Evolutionary conservation across 352 stramenopile genomes (phyloP).

Genomic region (Bremia lactucae): DNA sequence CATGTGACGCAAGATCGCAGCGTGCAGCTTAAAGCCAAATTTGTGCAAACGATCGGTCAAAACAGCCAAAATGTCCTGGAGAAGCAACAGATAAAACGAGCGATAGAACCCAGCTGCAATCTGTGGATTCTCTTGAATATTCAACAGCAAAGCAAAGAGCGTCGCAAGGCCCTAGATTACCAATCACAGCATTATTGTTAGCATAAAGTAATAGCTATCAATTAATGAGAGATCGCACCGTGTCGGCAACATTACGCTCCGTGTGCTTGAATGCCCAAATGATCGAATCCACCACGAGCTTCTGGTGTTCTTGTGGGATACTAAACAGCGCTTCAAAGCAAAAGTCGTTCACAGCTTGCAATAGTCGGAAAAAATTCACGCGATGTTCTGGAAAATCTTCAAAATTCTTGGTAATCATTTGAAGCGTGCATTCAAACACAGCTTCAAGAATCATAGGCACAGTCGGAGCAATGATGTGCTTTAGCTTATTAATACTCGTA

Average conservation of each 20-base stretch:
- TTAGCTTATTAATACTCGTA: constrained; percentile 95
- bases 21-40: constrained; percentile 97
- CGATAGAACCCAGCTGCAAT: constrained; percentile 97
- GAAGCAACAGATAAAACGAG: constrained; percentile 91
- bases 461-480: constrained; percentile 67
- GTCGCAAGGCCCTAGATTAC: constrained; percentile 87
- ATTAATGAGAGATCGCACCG: constrained; percentile 25
- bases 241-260: constrained; percentile 97
- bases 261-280: constrained; percentile 99
- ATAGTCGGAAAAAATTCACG: constrained; percentile 98
- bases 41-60: constrained; percentile 99
- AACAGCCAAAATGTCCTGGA: constrained; percentile 94
- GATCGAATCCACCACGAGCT: constrained; percentile 97
- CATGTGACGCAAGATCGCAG: constrained; percentile 95
- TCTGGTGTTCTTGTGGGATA: constrained; percentile 95
- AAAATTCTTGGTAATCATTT: constrained; percentile 99
- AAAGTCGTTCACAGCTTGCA: constrained; percentile 91
- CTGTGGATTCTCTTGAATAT: constrained; percentile 90
- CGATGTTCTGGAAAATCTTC: constrained; percentile 98
- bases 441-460: constrained; percentile 94
- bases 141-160: constrained; percentile 92
- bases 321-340: constrained; percentile 96
- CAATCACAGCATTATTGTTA: neutral
- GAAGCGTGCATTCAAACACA: constrained; percentile 96
- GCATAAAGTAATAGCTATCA: neutral